Conservation (phyloP, 768 basidiomycete genomes). For the Panellus pusillus region DNA sequence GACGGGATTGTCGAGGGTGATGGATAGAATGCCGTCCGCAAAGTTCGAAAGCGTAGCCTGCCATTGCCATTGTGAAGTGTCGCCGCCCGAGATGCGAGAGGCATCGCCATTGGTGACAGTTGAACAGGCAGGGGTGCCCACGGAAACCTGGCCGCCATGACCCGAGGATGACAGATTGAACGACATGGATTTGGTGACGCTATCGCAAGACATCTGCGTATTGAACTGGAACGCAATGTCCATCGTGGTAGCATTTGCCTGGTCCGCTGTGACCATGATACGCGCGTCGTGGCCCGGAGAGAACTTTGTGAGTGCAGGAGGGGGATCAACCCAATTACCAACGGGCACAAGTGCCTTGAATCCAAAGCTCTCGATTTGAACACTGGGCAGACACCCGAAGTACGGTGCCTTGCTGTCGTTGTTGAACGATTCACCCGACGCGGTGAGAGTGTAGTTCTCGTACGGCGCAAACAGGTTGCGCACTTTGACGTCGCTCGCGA, state of each 20-base stretch:
- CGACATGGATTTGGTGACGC: slow-evolving; percentile 61
- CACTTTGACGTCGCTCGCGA: slow-evolving; percentile 55
- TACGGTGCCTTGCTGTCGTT: slow-evolving; percentile 59
- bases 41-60: slow-evolving; percentile 71
- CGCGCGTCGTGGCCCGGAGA: slow-evolving; percentile 86
- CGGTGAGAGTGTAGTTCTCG: slow-evolving; percentile 69
- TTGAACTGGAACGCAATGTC: slow-evolving; percentile 82
- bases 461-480: slow-evolving; percentile 82
- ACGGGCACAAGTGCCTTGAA: slow-evolving; percentile 81
- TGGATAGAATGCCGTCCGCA: slow-evolving; percentile 79
- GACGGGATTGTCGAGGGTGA: slow-evolving; percentile 61
- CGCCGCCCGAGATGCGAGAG: slow-evolving; percentile 51
- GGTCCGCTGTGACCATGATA: slow-evolving; percentile 45
- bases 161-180: slow-evolving; percentile 73
- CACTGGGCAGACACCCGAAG: slow-evolving; percentile 67
- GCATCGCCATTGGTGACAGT: slow-evolving; percentile 48
- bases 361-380: slow-evolving; percentile 73
- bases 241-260: slow-evolving; percentile 55
- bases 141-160: slow-evolving; percentile 53
- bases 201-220: slow-evolving; percentile 67
- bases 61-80: slow-evolving; percentile 69
- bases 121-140: slow-evolving; percentile 51
- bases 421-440: slow-evolving; percentile 66
- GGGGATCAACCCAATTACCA: slow-evolving; percentile 65
- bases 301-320: slow-evolving; percentile 77